A percentile compares a stretch with the other conserved stretches of the same genome.
Evolutionary conservation across 148 eudicot genomes (phyloP).

Genomic region (Persicaria tinctoria): DNA sequence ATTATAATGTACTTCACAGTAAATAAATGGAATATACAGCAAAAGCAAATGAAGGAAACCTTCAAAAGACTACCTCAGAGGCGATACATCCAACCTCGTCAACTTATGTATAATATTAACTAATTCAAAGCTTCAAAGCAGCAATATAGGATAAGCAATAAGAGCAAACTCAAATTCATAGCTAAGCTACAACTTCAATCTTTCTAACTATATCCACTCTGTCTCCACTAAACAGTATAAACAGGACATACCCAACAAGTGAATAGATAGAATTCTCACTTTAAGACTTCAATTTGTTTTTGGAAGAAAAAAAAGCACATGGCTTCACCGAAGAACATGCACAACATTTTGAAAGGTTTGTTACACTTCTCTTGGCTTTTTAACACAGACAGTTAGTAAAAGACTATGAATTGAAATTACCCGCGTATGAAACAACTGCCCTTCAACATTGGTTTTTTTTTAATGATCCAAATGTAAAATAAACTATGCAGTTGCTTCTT

Average conservation of each 20-base stretch:
- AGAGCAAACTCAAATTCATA: neutral
- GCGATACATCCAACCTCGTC: neutral
- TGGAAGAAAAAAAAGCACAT: neutral
- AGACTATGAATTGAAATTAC: too few species aligned
- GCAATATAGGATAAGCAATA: neutral
- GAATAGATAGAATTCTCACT: neutral
- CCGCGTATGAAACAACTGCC: too few species aligned
- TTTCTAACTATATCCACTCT: neutral
- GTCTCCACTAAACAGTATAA: neutral
- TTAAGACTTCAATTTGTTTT: neutral
- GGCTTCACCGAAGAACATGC: neutral
- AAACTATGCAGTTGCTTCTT: neutral
- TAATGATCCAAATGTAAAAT: too few species aligned
- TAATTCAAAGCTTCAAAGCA: conserved; percentile 1
- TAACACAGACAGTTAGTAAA: too few species aligned
- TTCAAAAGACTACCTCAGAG: neutral
- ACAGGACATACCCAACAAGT: neutral
- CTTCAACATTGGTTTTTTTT: too few species aligned
- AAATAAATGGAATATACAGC: neutral
- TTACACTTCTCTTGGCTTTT: neutral
- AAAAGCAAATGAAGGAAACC: neutral
- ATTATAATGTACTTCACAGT: neutral
- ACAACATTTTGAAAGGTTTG: neutral
- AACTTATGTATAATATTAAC: neutral
- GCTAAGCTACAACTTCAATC: neutral